phyloP scores from a whole-genome alignment of 73 alveolate species.

The Uronychia setigera region DNA sequence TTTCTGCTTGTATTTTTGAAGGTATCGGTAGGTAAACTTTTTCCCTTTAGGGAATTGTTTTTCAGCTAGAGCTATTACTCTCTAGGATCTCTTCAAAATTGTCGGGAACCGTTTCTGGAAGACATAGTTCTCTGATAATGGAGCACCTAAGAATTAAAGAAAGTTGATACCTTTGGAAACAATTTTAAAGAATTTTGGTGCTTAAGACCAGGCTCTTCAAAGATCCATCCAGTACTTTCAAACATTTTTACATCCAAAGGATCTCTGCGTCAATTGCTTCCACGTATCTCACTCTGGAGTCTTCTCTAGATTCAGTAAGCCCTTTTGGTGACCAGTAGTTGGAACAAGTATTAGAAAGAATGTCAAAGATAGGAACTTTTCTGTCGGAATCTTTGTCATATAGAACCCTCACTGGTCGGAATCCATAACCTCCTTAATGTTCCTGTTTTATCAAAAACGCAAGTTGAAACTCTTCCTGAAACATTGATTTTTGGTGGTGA shows the following conservation, averaged over 20 bases:
- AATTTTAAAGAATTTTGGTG: too few relatives aligned
- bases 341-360: background rate
- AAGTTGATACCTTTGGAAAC: too few relatives aligned
- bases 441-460: slow-evolving; percentile 89
- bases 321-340: background rate
- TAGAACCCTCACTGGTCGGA: background rate
- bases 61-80: too few relatives aligned
- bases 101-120: slow-evolving; percentile 64
- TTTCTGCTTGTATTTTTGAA: too few relatives aligned
- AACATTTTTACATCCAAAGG: slow-evolving; percentile 97
- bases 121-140: slow-evolving; percentile 68
- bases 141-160: too few relatives aligned
- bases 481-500: slow-evolving; percentile 89
- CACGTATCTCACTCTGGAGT: background rate
- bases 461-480: slow-evolving; percentile 75
- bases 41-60: too few relatives aligned
- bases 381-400: background rate
- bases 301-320: background rate
- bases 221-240: slow-evolving; percentile 92
- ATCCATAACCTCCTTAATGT: slow-evolving; percentile 72
- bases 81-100: slow-evolving; percentile 62
- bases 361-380: background rate
- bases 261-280: slow-evolving; percentile 75
- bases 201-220: slow-evolving; percentile 69
- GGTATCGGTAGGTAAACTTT: too few relatives aligned